Percentiles rank a stretch among this genome's conserved stretches.
Conservation (phyloP, 306 rosid genomes). For the Corylus americana region DNA sequence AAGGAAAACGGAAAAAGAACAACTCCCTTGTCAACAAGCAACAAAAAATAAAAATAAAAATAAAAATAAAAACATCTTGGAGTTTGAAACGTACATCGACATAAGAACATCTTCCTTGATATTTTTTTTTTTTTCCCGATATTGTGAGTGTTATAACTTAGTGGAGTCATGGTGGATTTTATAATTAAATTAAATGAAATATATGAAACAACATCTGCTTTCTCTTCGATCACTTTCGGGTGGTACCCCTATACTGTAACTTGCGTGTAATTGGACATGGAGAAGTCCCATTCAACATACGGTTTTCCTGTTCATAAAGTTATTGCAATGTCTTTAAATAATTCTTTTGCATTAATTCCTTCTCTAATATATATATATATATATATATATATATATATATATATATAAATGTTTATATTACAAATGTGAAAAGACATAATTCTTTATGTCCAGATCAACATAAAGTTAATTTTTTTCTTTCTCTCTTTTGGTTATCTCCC, state of each 20-base stretch:
- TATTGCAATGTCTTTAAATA: neutral
- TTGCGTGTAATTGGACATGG: neutral
- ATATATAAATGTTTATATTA: neutral
- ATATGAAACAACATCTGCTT: neutral
- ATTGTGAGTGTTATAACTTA: no score
- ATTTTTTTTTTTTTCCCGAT: no score
- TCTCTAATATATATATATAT: no score
- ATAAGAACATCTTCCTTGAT: no score
- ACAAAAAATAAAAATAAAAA: neutral
- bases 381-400: no score
- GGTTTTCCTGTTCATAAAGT: neutral
- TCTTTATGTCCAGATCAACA: no score
- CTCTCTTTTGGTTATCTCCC: no score
- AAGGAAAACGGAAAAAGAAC: neutral
- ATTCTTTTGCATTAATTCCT: neutral
- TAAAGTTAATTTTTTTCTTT: neutral
- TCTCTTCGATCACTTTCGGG: conserved; percentile 1
- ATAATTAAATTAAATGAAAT: neutral
- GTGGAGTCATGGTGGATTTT: no score
- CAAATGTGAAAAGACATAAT: neutral
- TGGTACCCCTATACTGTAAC: neutral
- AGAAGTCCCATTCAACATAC: neutral
- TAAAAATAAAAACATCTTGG: neutral
- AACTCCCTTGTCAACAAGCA: neutral
- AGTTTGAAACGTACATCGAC: no score